These are phyloP conservation scores for Ehretia macrophylla DNA, from an alignment of 257 asterid species.

Conservation along the genomic window DNA sequence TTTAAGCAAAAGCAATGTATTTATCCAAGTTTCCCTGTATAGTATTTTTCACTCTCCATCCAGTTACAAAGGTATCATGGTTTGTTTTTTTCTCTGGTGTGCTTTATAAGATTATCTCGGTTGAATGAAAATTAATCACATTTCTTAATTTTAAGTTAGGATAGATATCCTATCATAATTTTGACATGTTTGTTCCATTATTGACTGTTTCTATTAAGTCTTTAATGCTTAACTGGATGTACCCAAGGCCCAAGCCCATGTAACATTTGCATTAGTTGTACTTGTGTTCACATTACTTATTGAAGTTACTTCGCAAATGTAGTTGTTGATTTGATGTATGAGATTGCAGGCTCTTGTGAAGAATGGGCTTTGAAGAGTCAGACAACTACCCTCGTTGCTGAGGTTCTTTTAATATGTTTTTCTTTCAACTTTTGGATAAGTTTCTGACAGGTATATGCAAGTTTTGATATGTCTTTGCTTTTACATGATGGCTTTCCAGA, in stretches of 20 bases:
- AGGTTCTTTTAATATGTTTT: constrained; percentile 46
- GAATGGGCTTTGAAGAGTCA: constrained; percentile 99
- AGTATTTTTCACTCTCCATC: too few relatives aligned
- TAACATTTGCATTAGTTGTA: constrained; percentile 3
- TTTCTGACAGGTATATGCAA: constrained; percentile 3
- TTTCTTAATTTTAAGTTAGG: neutral
- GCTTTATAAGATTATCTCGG: neutral
- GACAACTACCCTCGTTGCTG: constrained; percentile 96
- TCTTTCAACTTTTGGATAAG: constrained; percentile 5
- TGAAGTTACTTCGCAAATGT: constrained; percentile 65
- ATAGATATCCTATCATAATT: neutral
- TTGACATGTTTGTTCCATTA: neutral
- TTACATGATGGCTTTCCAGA: constrained; percentile 44
- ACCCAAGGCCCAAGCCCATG: neutral
- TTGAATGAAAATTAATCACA: neutral
- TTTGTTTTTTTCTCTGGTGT: neutral
- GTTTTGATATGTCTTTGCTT: constrained; percentile 12
- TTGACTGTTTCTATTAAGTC: neutral
- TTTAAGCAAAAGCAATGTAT: too few relatives aligned
- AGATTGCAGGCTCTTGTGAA: constrained; percentile 71
- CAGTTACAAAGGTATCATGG: too few relatives aligned
- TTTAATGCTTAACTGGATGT: too few relatives aligned
- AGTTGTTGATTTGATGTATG: constrained; percentile 84
- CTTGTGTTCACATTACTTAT: constrained; percentile 12
- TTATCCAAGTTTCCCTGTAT: too few relatives aligned